Conservation (phyloP, 202 grass and related monocot species). For the Carex arenaria region DNA sequence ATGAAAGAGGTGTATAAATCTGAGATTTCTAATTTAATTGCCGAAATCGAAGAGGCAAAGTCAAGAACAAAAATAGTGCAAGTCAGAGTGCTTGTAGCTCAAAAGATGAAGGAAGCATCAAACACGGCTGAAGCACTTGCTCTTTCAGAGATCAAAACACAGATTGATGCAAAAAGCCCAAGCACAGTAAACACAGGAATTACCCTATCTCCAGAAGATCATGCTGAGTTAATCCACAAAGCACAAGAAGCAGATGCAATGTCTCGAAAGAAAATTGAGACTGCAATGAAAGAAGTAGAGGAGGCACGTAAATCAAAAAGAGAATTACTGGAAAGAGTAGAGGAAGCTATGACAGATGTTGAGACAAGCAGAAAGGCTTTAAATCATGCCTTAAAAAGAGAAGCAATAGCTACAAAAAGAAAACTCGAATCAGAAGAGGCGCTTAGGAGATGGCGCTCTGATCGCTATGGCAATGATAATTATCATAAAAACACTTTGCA, state of each 20-base stretch:
- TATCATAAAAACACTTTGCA: conserved; percentile 29
- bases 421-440: conserved; percentile 53
- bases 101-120: conserved; percentile 76
- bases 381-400: conserved; percentile 64
- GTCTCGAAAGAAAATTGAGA: conserved; percentile 42
- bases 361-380: conserved; percentile 59
- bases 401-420: conserved; percentile 44
- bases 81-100: conserved; percentile 62
- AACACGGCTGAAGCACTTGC: conserved; percentile 43
- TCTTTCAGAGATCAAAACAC: conserved; percentile 44
- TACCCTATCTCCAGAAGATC: conserved; percentile 39
- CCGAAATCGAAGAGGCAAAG: conserved; percentile 57
- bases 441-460: conserved; percentile 50
- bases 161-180: conserved; percentile 13
- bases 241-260: conserved; percentile 44
- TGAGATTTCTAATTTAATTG: conserved; percentile 48
- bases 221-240: conserved; percentile 37
- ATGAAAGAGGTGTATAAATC: conserved; percentile 38
- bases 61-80: conserved; percentile 61
- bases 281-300: conserved; percentile 57
- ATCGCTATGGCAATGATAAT: conserved; percentile 42
- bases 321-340: conserved; percentile 69
- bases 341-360: conserved; percentile 66
- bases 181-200: conserved; percentile 4
- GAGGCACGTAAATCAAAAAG: conserved; percentile 47